Evolutionary conservation across 768 basidiomycete species (phyloP), one percentile per base, ranked within the genome.

Genomic region (Leccinum ochraceum): DNA sequence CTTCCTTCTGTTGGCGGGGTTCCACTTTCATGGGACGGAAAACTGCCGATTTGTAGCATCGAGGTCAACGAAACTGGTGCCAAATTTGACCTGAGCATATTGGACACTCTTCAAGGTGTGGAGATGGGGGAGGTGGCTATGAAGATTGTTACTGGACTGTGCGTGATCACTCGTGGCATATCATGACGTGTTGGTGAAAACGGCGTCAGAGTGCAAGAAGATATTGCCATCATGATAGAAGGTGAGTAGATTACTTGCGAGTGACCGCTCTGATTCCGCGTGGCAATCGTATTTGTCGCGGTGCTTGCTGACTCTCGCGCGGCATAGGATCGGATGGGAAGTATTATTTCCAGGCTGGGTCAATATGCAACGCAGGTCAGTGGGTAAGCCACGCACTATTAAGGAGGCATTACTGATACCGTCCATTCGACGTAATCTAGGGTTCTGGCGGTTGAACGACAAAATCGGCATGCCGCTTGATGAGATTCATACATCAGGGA

Each of bases 341-440:
- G 61, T 88, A 90, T 63, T 87, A 90, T 69, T 85, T 92, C 65
- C 89, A 89, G 69, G 87, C 84, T 46, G 90, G 89, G 8, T 85
- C 84, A 0, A 85, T 91, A 63, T 81, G 82, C 60, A 78, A 87
- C 17, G 76, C 87, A 63, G 89, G 87, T 84, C 53, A 62, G 79
- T 69, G 61, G 50, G 39, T 24, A 42, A 32, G 16, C 42, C 28
- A 52, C 26, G 26, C 48, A 28, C 30, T 50, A 8, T 36, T 26
- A 6, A 6, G 11, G 44, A 28, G 30, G 39, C 13, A 32, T 54
- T 7, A 37, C 55, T 61, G 50, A 60, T 53, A 9, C 16, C 4
- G 55, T 48, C 3, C 9, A 53, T 54, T 22, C 39, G 4, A 62
- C 60, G 58, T 61, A 48, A 61, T 36, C 46, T 67, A 89, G 90